These are phyloP conservation scores for Colletotrichum sp. DNA, from an alignment of 2,329 filamentous ascomycete species.

Conservation along the genomic window DNA sequence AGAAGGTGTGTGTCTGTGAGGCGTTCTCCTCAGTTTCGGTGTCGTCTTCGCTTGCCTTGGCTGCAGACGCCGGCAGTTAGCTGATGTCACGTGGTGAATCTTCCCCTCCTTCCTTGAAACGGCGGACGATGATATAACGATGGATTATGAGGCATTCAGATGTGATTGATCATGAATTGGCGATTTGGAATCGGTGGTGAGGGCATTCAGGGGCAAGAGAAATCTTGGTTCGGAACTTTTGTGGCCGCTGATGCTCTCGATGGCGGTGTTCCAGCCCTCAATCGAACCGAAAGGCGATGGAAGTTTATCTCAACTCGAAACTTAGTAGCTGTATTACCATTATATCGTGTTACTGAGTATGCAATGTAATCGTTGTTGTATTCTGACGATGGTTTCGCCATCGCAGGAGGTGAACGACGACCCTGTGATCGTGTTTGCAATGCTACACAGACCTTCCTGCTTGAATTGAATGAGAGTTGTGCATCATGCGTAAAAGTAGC, in stretches of 20 bases:
- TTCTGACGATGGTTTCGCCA: not conserved
- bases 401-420: not conserved
- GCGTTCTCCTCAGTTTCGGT: not conserved
- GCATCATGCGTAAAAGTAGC: not conserved
- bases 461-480: not conserved
- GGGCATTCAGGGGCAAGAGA: not conserved
- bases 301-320: not conserved
- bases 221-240: not conserved
- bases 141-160: not conserved
- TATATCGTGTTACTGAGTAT: not conserved
- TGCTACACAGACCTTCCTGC: not conserved
- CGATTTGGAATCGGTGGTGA: not conserved
- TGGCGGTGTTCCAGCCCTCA: not conserved
- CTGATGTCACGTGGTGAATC: not conserved
- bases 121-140: not conserved
- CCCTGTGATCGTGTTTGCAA: not conserved
- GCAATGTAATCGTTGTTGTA: not conserved
- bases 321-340: not conserved
- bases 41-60: not conserved
- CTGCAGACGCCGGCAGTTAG: not conserved
- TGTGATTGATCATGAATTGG: not conserved
- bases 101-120: not conserved
- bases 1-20: not conserved
- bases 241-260: not conserved
- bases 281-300: not conserved